These are phyloP conservation scores for Phytophthora kernoviae DNA, from an alignment of 352 stramenopile genomes.

Conservation along the genomic window DNA sequence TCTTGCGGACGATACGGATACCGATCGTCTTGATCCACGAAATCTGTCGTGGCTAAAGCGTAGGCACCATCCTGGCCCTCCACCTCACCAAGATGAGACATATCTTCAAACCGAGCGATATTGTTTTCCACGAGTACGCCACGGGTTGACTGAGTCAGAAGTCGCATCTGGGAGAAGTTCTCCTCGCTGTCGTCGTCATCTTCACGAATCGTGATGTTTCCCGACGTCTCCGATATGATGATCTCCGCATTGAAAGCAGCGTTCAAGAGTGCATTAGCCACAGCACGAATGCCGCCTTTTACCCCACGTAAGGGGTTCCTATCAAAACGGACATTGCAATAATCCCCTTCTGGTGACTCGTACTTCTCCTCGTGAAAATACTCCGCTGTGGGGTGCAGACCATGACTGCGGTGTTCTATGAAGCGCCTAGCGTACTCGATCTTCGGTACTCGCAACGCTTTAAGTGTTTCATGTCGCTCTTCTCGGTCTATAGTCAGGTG, in stretches of 20 bases:
- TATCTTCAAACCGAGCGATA: constrained; percentile 20
- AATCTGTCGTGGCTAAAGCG: constrained; percentile 20
- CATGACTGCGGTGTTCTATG: constrained; percentile 31
- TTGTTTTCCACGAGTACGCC: constrained; percentile 45
- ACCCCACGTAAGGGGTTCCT: constrained; percentile 38
- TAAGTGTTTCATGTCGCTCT: constrained; percentile 30
- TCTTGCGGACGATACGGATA: constrained; percentile 42
- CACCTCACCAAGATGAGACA: constrained; percentile 1
- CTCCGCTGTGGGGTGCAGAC: constrained; percentile 30
- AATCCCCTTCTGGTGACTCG: constrained; percentile 42
- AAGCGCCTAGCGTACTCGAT: constrained; percentile 33
- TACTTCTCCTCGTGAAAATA: constrained; percentile 47
- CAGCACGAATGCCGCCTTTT: constrained; percentile 29
- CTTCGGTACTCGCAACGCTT: constrained; percentile 33
- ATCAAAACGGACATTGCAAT: constrained; percentile 50
- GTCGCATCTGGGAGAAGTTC: constrained; percentile 39
- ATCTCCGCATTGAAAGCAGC: constrained; percentile 61
- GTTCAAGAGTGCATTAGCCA: constrained; percentile 45
- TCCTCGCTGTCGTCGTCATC: constrained; percentile 52
- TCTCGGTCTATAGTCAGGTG: constrained; percentile 24
- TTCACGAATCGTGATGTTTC: constrained; percentile 56
- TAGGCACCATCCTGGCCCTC: constrained; percentile 4
- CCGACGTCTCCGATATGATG: constrained; percentile 56
- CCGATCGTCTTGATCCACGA: constrained; percentile 50
- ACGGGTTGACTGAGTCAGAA: constrained; percentile 33